Conservation (phyloP, 2,329 filamentous ascomycete genomes). For the Graphium sp. region DNA sequence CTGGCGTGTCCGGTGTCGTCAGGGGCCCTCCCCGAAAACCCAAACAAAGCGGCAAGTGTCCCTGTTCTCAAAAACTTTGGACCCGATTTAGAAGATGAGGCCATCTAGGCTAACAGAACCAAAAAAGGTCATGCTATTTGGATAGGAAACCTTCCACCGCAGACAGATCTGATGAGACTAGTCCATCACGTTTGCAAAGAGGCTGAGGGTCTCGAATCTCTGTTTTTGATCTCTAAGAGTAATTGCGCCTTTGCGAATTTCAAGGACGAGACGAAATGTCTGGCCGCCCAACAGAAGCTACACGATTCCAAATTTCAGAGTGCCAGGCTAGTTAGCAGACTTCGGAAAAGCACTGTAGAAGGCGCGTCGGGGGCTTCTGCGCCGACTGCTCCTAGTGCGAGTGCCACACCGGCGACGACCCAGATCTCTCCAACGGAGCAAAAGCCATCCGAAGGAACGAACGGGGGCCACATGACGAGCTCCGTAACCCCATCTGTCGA, state of each 20-base stretch:
- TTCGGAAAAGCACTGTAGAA: constrained; percentile 43
- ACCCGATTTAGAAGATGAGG: too few relatives aligned
- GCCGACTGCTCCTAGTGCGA: constrained; percentile 24
- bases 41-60: constrained; percentile 39
- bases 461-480: too few relatives aligned
- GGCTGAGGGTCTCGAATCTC: constrained; percentile 62
- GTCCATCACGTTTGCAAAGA: constrained; percentile 82
- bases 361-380: constrained; percentile 34
- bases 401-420: constrained; percentile 6
- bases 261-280: constrained; percentile 60
- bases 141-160: constrained; percentile 85
- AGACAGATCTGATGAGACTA: constrained; percentile 65
- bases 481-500: too few relatives aligned
- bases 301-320: constrained; percentile 85
- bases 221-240: constrained; percentile 91
- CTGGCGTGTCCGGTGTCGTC: too few relatives aligned
- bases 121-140: constrained; percentile 68
- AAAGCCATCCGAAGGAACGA: too few relatives aligned
- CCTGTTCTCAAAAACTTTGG: background rate
- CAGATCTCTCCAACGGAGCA: background rate
- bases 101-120: constrained; percentile 5
- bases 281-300: constrained; percentile 62
- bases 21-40: constrained; percentile 39
- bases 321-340: constrained; percentile 68
- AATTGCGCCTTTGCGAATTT: constrained; percentile 98